These are phyloP conservation scores for thale cress (Arabidopsis thaliana) DNA, from an alignment of 345 rosid species.

Conservation along the genomic window TAIR10.1 NC_003075.7:16006001-16006500, in stretches of 20 bases:
- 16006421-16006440: slow-evolving; percentile 21
- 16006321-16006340: slow-evolving; percentile 61
- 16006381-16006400: slow-evolving; percentile 72
- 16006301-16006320: slow-evolving; percentile 72
- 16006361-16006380: slow-evolving; percentile 71
- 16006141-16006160: slow-evolving; percentile 83
- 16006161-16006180: slow-evolving; percentile 75
- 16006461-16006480: slow-evolving; percentile 26
- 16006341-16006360: slow-evolving; percentile 59
- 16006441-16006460: slow-evolving; percentile 34
- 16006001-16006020: slow-evolving; percentile 21
- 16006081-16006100: slow-evolving; percentile 73
- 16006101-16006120: slow-evolving; percentile 61
- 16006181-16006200: slow-evolving; percentile 59
- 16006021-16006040: slow-evolving; percentile 20
- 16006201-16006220: not conserved
- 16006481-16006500: slow-evolving; percentile 15
- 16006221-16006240: slow-evolving; percentile 6
- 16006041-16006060: slow-evolving; percentile 28
- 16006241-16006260: slow-evolving; percentile 20
- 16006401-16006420: slow-evolving; percentile 58
- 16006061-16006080: slow-evolving; percentile 33
- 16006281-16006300: slow-evolving; percentile 70
- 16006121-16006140: slow-evolving; percentile 69
- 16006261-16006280: slow-evolving; percentile 57